Conservation (phyloP, 176 grass and related monocot species). For the Pontederia crassipes region DNA sequence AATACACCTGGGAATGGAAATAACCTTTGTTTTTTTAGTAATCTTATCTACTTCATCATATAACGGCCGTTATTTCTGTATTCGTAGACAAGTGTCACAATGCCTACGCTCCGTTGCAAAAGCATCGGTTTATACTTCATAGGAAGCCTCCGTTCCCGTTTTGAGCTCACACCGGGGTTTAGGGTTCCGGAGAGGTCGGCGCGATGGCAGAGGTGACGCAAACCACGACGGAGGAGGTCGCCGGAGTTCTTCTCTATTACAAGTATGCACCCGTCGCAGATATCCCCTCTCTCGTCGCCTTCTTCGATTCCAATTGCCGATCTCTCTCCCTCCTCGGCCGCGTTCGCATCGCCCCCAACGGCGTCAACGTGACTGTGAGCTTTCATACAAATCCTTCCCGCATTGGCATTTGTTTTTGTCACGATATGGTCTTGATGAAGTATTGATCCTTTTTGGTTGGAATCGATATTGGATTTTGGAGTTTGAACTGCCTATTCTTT, state of each 20-base stretch:
- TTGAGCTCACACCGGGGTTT: not conserved
- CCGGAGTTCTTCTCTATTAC: slow-evolving; percentile 95
- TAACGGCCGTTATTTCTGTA: no score
- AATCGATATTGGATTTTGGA: not conserved
- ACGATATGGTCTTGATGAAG: not conserved
- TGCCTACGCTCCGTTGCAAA: no score
- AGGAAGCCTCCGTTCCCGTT: not conserved
- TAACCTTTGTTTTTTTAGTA: no score
- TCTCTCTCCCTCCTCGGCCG: slow-evolving; percentile 66
- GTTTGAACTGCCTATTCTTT: not conserved
- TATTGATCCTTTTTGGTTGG: not conserved
- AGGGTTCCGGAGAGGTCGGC: not conserved
- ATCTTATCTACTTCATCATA: no score
- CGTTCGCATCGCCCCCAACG: slow-evolving; percentile 66
- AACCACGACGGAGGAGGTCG: not conserved
- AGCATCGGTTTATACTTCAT: no score
- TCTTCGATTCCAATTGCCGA: slow-evolving; percentile 51
- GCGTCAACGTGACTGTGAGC: slow-evolving; percentile 82
- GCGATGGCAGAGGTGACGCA: not conserved
- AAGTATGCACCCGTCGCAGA: slow-evolving; percentile 66
- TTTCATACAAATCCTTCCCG: not conserved
- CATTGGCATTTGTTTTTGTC: not conserved
- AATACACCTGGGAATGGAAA: no score
- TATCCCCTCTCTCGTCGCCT: slow-evolving; percentile 35
- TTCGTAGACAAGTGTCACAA: no score